Evolutionary conservation across 805 yeast genomes (phyloP).

Genomic region (Maudiozyma saulgeensis): DNA sequence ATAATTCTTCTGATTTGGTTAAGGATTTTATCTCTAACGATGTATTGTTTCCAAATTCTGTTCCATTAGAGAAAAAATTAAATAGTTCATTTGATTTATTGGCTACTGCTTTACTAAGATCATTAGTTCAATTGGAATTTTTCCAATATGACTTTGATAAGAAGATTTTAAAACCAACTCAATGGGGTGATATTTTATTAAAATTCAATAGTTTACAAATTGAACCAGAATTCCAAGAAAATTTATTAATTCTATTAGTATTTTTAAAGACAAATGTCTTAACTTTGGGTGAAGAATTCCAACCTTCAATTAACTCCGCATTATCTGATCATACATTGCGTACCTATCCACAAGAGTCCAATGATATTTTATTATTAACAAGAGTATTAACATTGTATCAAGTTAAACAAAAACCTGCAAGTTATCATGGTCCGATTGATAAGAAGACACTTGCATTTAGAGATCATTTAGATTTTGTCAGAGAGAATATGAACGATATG

Average conservation of each 20-base stretch:
- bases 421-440: constrained; percentile 63
- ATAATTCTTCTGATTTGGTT: constrained; percentile 27
- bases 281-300: constrained; percentile 28
- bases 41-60: constrained; percentile 27
- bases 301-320: constrained; percentile 24
- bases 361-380: constrained; percentile 35
- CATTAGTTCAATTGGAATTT: constrained; percentile 43
- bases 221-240: constrained; percentile 28
- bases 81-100: constrained; percentile 43
- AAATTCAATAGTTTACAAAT: constrained; percentile 25
- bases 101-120: constrained; percentile 46
- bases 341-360: constrained; percentile 33
- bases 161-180: constrained; percentile 32
- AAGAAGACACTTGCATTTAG: constrained; percentile 57
- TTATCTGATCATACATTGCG: constrained; percentile 32
- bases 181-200: constrained; percentile 44
- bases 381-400: constrained; percentile 41
- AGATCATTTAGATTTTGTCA: constrained; percentile 49
- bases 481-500: constrained; percentile 42
- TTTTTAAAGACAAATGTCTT: constrained; percentile 38
- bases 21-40: constrained; percentile 24
- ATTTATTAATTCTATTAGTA: constrained; percentile 39
- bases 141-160: constrained; percentile 32
- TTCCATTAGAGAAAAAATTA: constrained; percentile 26
- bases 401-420: constrained; percentile 41